Base-by-base conservation (phyloP, 768 basidiomycete species). In the Rhizopogon salebrosus region DNA sequence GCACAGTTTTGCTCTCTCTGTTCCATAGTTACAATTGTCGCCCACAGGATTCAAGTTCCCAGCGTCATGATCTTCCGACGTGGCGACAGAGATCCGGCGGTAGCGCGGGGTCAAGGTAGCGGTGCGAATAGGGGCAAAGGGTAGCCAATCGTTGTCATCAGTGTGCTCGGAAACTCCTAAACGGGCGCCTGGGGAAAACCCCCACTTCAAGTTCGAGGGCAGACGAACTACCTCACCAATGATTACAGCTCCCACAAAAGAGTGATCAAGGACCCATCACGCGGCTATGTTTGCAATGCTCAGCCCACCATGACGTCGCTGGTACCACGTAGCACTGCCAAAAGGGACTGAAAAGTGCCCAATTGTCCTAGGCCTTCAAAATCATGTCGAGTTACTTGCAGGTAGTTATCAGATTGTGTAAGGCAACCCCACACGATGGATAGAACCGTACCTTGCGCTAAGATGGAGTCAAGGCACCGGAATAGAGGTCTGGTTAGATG, bases 361-460 rank as follows among this genome's bases (percentile, higher is more conserved):
- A 92, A 43, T 67, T 75, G 2, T 89, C 90, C 89, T 90, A 92
- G 1, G 79, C 86, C 57, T 79, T 82, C 43, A 86, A 61, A 56
- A 92, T 92, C 75, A 89, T 82, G 60, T 92, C 89, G 42, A 91
- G 81, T 65, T 92, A 92, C 90, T 92, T n/a, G 54, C n/a, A 31
- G 1, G 38, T 48, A 22, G 48, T 56, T 26, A 52, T 20, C 49
- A n/a, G 36, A 39, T 23, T 20, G 31, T 13, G 38, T 29, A 41
- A 53, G 41, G 36, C n/a, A 23, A 31, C 37, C 23, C 11, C 48
- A 41, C 34, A 18, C 14, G 22, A 7, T 24, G 23, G 11, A 46
- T n/a, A 39, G 41, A 31, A 48, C 57, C 70, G 61, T 60, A 80
- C 89, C 79, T 92, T 92, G 62, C 91, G 75, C 64, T 90, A 88